Conservation (phyloP, 2,329 filamentous ascomycete genomes). For the Amauroascus verrucosus region DNA sequence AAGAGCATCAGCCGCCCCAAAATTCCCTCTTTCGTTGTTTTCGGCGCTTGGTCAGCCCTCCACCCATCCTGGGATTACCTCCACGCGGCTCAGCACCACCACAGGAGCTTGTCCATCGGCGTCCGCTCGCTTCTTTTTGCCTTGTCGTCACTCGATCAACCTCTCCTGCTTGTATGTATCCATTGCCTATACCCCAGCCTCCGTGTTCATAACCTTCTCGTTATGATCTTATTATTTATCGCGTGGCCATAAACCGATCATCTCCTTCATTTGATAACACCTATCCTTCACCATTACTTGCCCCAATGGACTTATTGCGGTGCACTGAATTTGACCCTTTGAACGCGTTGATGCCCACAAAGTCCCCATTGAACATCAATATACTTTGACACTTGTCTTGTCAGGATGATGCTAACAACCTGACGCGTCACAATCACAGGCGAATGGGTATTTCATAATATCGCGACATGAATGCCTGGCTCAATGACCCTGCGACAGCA, state of each 20-base stretch:
- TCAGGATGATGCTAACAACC: neutral
- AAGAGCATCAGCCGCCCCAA: neutral
- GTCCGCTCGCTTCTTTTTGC: neutral
- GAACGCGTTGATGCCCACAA: neutral
- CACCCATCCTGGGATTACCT: neutral
- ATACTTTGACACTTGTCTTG: neutral
- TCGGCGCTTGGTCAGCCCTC: neutral
- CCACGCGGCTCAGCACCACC: constrained; percentile 7
- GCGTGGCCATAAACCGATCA: neutral
- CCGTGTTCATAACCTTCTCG: too few relatives aligned
- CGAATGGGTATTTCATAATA: constrained; percentile 17
- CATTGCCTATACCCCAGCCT: neutral
- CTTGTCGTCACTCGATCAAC: neutral
- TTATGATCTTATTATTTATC: neutral
- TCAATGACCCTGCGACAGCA: constrained; percentile 37
- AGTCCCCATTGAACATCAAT: neutral
- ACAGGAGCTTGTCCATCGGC: constrained; percentile 1
- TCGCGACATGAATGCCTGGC: constrained; percentile 45
- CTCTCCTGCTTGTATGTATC: neutral
- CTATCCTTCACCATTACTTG: neutral
- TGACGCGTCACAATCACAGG: constrained; percentile 11
- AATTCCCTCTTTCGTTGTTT: constrained; percentile 3
- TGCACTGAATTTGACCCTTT: neutral
- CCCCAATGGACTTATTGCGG: neutral
- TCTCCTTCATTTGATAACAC: neutral